Evolutionary conservation across 2,329 filamentous ascomycete genomes (phyloP).

Genomic region (Fusarium domesticum): DNA sequence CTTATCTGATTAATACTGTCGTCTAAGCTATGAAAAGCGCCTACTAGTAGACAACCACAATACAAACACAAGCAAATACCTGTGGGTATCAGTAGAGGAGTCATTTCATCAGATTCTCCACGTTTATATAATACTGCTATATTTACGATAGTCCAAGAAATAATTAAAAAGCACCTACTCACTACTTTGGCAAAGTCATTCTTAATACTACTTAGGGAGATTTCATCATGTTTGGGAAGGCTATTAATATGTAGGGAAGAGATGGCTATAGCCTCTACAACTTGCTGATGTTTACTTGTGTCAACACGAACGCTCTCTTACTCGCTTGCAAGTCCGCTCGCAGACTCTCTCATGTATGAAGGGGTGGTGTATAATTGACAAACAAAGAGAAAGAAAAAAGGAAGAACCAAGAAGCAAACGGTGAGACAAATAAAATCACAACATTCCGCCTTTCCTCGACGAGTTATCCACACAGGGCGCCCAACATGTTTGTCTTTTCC

Average conservation of each 20-base stretch:
- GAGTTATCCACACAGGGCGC: conserved; percentile 21
- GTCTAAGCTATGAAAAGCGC: too few relatives aligned
- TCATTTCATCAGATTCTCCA: too few relatives aligned
- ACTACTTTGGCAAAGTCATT: too few relatives aligned
- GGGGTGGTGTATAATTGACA: conserved; percentile 32
- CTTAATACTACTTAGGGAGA: conserved; percentile 11
- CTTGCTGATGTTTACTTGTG: conserved; percentile 29
- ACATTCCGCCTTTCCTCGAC: conserved; percentile 18
- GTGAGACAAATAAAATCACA: conserved; percentile 33
- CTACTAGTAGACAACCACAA: too few relatives aligned
- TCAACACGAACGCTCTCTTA: conserved; percentile 32
- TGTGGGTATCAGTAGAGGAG: too few relatives aligned
- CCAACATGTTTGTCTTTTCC: conserved; percentile 6
- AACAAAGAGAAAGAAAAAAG: conserved; percentile 27
- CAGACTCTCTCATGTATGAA: conserved; percentile 33
- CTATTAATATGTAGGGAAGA: conserved; percentile 35
- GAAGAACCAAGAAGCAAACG: conserved; percentile 26
- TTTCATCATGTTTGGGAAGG: conserved; percentile 34
- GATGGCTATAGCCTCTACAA: conserved; percentile 26
- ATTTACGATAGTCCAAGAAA: too few relatives aligned
- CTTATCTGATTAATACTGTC: too few relatives aligned
- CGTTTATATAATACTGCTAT: too few relatives aligned
- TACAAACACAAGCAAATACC: too few relatives aligned
- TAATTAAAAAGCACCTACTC: too few relatives aligned
- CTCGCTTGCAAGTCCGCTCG: conserved; percentile 32